Conservation (phyloP, 352 stramenopile species). For the Phytophthora aleatoria region DNA sequence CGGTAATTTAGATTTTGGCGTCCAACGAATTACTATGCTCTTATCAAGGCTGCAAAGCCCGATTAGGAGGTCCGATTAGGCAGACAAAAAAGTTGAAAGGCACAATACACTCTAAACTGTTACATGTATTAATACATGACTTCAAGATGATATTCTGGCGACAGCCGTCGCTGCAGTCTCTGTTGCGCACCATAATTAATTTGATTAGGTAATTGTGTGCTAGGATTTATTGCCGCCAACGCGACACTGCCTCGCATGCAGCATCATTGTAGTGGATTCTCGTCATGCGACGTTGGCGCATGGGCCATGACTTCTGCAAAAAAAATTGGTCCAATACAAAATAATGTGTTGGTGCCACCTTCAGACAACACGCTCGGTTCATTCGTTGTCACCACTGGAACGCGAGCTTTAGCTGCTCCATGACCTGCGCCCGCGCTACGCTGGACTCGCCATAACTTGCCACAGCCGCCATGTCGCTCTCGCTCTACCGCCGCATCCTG, state of each 20-base stretch:
- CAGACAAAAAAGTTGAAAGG: no score
- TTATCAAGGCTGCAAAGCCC: no score
- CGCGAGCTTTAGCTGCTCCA: background rate
- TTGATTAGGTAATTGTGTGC: no score
- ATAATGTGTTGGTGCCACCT: background rate
- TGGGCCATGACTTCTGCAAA: background rate
- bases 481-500: conserved; percentile 78
- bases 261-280: background rate
- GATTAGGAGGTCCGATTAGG: no score
- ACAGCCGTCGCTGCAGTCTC: no score
- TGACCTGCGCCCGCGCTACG: conserved; percentile 13
- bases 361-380: background rate
- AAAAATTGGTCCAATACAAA: conserved; percentile 1
- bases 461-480: conserved; percentile 41
- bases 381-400: conserved; percentile 26
- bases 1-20: no score
- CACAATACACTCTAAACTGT: no score
- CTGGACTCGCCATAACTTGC: conserved; percentile 21
- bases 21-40: no score
- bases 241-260: background rate
- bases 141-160: no score
- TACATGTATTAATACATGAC: background rate
- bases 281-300: background rate
- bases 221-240: conserved; percentile 3
- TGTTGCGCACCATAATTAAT: no score